A percentile compares a stretch with the other conserved stretches of the same genome.
Conservation (phyloP, 371 early-diverging fungal species). For the Paraphysoderma sedebokerense region DNA sequence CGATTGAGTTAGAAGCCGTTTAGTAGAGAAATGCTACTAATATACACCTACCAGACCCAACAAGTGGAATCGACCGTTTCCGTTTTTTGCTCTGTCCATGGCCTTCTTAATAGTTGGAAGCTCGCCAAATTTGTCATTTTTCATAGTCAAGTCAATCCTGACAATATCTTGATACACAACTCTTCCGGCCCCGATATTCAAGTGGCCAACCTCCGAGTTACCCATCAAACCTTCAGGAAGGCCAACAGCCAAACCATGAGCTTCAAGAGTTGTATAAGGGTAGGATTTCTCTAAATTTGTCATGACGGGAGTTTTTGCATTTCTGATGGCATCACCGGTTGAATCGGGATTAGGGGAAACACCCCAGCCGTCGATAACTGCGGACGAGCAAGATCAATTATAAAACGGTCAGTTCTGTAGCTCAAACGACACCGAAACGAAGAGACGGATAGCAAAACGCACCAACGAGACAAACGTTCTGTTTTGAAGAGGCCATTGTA, state of each 20-base stretch:
- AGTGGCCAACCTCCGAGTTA: slow-evolving; percentile 99
- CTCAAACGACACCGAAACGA: too few species aligned
- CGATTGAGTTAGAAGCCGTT: background rate
- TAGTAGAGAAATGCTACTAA: background rate
- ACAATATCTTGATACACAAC: slow-evolving; percentile 98
- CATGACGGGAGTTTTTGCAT: slow-evolving; percentile 92
- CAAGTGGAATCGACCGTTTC: slow-evolving; percentile 83
- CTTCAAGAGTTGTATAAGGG: slow-evolving; percentile 60
- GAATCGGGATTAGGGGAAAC: slow-evolving; percentile 41
- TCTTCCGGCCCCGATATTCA: slow-evolving; percentile 99
- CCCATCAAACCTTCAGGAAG: slow-evolving; percentile 98
- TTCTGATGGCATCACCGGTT: slow-evolving; percentile 81
- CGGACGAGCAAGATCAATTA: too few species aligned
- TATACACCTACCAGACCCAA: slow-evolving; percentile 64
- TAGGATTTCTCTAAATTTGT: slow-evolving; percentile 50
- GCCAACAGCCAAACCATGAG: slow-evolving; percentile 96
- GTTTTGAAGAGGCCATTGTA: too few species aligned
- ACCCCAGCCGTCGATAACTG: slow-evolving; percentile 92
- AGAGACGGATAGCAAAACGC: too few species aligned
- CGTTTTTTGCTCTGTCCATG: slow-evolving; percentile 65
- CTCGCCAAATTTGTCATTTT: slow-evolving; percentile 54
- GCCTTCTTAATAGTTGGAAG: slow-evolving; percentile 58
- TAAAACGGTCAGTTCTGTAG: too few species aligned
- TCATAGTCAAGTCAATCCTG: slow-evolving; percentile 79
- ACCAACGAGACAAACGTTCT: too few species aligned